Evolutionary conservation across 2,329 filamentous ascomycete species (phyloP), one percentile per base, ranked within the genome.

Genomic region (Sclerotinia glacialis): DNA sequence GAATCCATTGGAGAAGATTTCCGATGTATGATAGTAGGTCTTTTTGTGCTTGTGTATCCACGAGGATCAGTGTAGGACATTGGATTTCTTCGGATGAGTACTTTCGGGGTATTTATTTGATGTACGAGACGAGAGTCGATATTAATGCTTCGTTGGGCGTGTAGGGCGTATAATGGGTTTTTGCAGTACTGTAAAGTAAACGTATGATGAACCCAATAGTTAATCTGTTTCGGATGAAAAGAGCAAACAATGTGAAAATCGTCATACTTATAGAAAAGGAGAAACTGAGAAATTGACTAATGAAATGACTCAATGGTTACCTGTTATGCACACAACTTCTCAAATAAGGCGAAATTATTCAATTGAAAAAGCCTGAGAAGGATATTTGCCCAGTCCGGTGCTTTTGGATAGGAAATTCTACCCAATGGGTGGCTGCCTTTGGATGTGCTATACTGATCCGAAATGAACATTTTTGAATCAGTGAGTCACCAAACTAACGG

Each of bases 51-150:
- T 59, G 53, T 59, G 42, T 50, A 31, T 65, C 64, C 54, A 44
- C 46, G 55, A 60, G 64, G 52, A 61, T 34, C 64, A 18, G 55
- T 26, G 28, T 50, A 65, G 16, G 64, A 46, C 54, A 61, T 61
- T 50, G 21, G 12, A 3, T 40, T 65, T 44, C 12, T 55, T 26
- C 28, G n/a, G 46, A 40, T 4, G 31, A 34, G 54, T 49, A 52
- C 56, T 60, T 47, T 60, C 56, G 58, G 58, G 58, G 40, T 26
- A 40, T 60, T 52, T n/a, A 46, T 23, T 28, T 61, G 14, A 53
- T 34, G n/a, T 44, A 34, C 42, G 34, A 65, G 44, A 21, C 14
- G n/a, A 50, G 21, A 44, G 21, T 23, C 37, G 31, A 21, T 23
- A 21, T 37, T 26, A 26, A 37, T 61, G 3, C 16, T 37, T 52